Evolutionary conservation across 768 basidiomycete species (phyloP), one percentile per base, ranked within the genome.

Genomic region (Thelephora aurantiotincta): DNA sequence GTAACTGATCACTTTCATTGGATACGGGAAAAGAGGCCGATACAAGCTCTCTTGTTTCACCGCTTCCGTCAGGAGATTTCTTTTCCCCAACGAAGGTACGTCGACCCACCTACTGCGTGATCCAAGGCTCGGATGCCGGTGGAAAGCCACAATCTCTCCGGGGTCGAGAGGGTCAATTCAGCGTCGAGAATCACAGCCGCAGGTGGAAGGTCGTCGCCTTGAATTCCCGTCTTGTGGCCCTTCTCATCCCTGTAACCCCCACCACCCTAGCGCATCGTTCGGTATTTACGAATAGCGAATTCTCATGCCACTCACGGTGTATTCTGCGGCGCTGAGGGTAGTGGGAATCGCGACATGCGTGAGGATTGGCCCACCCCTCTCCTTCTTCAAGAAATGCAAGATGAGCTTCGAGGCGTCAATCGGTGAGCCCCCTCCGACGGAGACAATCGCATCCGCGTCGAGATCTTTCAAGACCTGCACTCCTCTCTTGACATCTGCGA

Each of bases 321-420:
- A 84, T 57, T 85, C 85, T 7, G 83, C 82, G 1, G 83, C 83
- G 54, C 82, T 85, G 33, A 89, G 65, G 4, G 85, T 87, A 6
- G 86, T 90, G 0, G 87, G 87, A 49, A 89, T 79, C 13, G 86
- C 81, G 45, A 90, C 83, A 54, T 87, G 84, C 16, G 63, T 69
- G 44, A 75, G 61, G 44, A 70, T 77, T 4, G 63, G 62, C 0
- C 72, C 75, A 1, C 74, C 77, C 2, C 54, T 61, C 50, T 78
- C 74, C 50, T 78, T 62, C 53, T 82, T 76, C 30, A 78, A 63
- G 45, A 74, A 70, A 58, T 77, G 80, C 6, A 81, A 58, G 23
- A 88, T 80, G 0, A 77, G 78, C 58, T 90, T 89, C 18, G 81
- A 66, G 1, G 80, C 83, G 58, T 88, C 87, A 49, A 88, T 68